Conservation (phyloP, 1,139 yeast genomes). For the Candida sp. region DNA sequence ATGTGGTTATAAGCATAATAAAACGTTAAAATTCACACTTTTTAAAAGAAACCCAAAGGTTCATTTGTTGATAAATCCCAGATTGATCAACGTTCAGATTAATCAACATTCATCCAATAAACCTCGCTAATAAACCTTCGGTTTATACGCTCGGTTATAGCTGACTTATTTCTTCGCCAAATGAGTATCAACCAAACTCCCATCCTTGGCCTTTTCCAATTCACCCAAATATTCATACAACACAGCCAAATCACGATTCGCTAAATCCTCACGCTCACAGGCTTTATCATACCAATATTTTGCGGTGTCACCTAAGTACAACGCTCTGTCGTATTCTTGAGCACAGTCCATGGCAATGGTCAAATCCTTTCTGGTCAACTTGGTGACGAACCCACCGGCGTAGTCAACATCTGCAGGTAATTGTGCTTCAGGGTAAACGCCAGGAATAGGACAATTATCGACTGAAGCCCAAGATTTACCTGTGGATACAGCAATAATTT, state of each 20-base stretch:
- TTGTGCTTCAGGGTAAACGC: constrained; percentile 40
- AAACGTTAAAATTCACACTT: too few relatives aligned
- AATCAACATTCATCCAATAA: too few relatives aligned
- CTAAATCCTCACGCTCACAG: constrained; percentile 41
- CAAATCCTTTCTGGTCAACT: constrained; percentile 55
- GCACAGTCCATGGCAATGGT: constrained; percentile 54
- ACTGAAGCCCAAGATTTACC: constrained; percentile 63
- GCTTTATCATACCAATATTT: constrained; percentile 45
- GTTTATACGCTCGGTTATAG: too few relatives aligned
- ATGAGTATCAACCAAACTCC: constrained; percentile 11
- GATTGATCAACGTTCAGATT: too few relatives aligned
- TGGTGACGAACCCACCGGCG: constrained; percentile 53
- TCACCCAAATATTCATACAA: constrained; percentile 45
- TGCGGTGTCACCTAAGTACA: constrained; percentile 40
- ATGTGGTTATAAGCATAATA: too few relatives aligned
- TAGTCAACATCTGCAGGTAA: constrained; percentile 49
- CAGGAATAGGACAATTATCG: constrained; percentile 58
- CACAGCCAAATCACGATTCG: constrained; percentile 43
- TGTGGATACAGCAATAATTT: constrained; percentile 54
- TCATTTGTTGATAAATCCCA: too few relatives aligned
- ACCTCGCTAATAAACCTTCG: too few relatives aligned
- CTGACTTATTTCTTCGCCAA: constrained; percentile 6
- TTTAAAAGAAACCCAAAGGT: not conserved
- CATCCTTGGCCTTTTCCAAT: constrained; percentile 15
- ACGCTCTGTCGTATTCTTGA: constrained; percentile 26